Evolutionary conservation across 495 filamentous ascomycete species (phyloP).

Genomic region (Evansstolkia leycettana): DNA sequence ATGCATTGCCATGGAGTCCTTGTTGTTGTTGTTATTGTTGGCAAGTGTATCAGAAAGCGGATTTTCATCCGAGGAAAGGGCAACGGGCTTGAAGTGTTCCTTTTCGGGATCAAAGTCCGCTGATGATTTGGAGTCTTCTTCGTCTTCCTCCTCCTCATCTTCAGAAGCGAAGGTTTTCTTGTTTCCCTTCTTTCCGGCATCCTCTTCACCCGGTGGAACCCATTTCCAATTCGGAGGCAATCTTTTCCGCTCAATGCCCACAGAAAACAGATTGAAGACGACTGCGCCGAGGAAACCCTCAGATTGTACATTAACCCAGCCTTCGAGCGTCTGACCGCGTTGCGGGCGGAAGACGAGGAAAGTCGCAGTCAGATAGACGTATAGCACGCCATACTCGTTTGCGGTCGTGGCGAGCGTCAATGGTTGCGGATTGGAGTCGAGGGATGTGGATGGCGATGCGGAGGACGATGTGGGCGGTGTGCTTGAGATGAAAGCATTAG

Average conservation of each 20-base stretch:
- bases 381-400: conserved; percentile 56
- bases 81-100: conserved; percentile 29
- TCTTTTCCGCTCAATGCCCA: conserved; percentile 51
- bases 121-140: conserved; percentile 11
- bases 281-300: conserved; percentile 59
- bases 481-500: conserved; percentile 40
- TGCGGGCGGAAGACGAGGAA: conserved; percentile 58
- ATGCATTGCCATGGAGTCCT: conserved; percentile 7
- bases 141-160: too few relatives aligned
- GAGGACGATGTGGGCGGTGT: conserved; percentile 12
- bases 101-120: conserved; percentile 26
- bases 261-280: conserved; percentile 65
- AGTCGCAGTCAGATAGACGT: conserved; percentile 60
- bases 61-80: conserved; percentile 21
- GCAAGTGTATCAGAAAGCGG: conserved; percentile 10
- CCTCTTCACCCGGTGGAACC: conserved; percentile 32
- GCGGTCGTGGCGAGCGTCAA: conserved; percentile 41
- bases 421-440: conserved; percentile 22
- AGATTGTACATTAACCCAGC: conserved; percentile 60
- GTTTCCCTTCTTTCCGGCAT: conserved; percentile 5
- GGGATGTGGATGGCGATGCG: conserved; percentile 10
- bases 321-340: conserved; percentile 46
- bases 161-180: conserved; percentile 4
- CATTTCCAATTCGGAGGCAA: conserved; percentile 60
- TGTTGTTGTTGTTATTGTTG: too few relatives aligned